These are phyloP conservation scores for slime mould (Dictyostelium discoideum) DNA, from an alignment of 78 protist species.

Conservation along the genomic window DNA sequence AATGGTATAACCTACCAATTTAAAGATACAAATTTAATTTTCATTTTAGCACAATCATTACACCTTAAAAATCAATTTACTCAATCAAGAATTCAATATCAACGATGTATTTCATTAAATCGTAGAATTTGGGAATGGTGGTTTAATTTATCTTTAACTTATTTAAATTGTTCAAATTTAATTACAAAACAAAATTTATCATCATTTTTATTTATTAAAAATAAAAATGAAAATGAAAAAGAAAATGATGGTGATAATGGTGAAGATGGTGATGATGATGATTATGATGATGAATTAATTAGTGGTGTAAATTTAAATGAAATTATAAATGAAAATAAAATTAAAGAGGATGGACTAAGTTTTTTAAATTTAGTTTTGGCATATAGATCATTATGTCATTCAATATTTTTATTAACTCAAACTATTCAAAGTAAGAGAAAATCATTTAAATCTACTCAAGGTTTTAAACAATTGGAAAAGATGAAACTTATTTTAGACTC, in stretches of 20 bases:
- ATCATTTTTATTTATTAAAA: background rate
- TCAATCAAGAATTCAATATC: conserved; percentile 33
- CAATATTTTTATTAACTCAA: background rate
- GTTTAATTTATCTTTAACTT: conserved; percentile 22
- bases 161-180: background rate
- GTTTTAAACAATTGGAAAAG: background rate
- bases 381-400: background rate
- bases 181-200: conserved; percentile 11
- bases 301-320: background rate
- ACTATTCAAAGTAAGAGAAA: background rate
- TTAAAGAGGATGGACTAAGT: background rate
- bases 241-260: too few species aligned
- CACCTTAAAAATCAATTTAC: background rate
- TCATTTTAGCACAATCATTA: conserved; percentile 21
- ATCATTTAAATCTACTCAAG: background rate
- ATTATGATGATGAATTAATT: too few species aligned
- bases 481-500: background rate
- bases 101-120: background rate
- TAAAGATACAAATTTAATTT: conserved; percentile 14
- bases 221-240: background rate
- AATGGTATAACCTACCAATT: background rate
- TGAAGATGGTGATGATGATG: background rate
- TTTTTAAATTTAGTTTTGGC: background rate
- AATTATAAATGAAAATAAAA: background rate
- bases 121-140: conserved; percentile 70